Conservation (phyloP, 1,284 basidiomycete species). For the Testicularia cyperi region DNA sequence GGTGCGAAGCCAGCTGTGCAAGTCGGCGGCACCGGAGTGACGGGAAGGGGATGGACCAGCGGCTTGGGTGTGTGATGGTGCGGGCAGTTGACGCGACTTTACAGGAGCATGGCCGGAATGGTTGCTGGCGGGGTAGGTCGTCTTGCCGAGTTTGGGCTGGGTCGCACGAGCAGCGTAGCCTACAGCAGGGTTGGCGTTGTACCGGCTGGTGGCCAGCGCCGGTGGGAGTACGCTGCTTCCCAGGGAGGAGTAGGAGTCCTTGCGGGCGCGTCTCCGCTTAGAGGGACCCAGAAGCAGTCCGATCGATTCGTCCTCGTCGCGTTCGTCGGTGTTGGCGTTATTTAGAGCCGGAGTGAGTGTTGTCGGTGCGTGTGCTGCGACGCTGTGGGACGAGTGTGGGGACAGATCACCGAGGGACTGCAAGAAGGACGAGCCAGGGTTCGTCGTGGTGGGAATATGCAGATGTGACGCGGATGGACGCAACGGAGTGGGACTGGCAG, state of each 20-base stretch:
- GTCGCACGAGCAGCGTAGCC: constrained; percentile 10
- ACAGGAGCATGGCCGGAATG: constrained; percentile 23
- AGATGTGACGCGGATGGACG: constrained; percentile 3
- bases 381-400: constrained; percentile 1
- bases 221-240: constrained; percentile 37
- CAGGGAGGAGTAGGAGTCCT: constrained; percentile 38
- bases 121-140: constrained; percentile 30
- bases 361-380: constrained; percentile 4
- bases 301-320: constrained; percentile 27
- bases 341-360: constrained; percentile 5
- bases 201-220: constrained; percentile 1
- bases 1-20: constrained; percentile 28
- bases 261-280: constrained; percentile 22
- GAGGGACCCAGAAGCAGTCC: constrained; percentile 25
- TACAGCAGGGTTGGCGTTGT: constrained; percentile 3
- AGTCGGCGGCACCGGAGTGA: constrained; percentile 21
- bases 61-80: constrained; percentile 1
- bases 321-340: constrained; percentile 1
- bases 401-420: no score
- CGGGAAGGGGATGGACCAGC: constrained; percentile 17
- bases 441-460: no score
- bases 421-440: no score
- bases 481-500: neutral
- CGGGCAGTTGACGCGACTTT: constrained; percentile 2
- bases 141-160: constrained; percentile 13